A percentile compares a stretch with the other conserved stretches of the same genome.
Conservation (phyloP, 805 yeast genomes). For the Wickerhamiella musiphila region DNA sequence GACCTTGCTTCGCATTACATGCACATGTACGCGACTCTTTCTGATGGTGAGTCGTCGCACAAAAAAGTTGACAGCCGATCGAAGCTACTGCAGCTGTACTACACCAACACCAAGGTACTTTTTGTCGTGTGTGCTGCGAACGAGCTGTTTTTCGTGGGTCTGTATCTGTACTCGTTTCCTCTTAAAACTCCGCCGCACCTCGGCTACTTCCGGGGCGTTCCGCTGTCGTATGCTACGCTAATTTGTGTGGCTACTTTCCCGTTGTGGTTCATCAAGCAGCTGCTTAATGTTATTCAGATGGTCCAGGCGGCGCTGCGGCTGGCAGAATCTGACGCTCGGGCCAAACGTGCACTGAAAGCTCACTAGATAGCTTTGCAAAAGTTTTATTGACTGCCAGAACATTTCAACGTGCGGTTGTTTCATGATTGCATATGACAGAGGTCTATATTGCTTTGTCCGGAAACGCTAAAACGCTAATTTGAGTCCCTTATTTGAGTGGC, state of each 20-base stretch:
- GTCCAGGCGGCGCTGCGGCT: constrained; percentile 65
- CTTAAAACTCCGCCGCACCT: constrained; percentile 27
- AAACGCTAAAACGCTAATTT: too few species aligned
- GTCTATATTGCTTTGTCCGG: too few species aligned
- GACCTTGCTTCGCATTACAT: constrained; percentile 83
- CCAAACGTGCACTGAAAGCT: too few species aligned
- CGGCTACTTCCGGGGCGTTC: constrained; percentile 19
- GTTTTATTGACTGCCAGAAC: too few species aligned
- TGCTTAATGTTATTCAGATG: constrained; percentile 77
- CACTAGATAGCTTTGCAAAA: too few species aligned
- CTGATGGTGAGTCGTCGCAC: constrained; percentile 65
- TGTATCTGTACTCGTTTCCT: constrained; percentile 60
- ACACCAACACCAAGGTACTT: constrained; percentile 66
- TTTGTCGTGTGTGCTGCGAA: constrained; percentile 85
- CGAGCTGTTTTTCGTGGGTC: constrained; percentile 80
- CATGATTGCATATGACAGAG: too few species aligned
- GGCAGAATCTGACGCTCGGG: constrained; percentile 60
- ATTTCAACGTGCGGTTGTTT: too few species aligned
- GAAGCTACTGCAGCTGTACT: constrained; percentile 64
- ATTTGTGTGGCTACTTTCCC: constrained; percentile 53
- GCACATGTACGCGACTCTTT: constrained; percentile 93
- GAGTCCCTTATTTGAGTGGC: too few species aligned
- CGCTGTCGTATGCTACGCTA: constrained; percentile 42
- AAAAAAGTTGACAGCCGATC: constrained; percentile 62
- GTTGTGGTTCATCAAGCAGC: constrained; percentile 77